Base-by-base conservation (phyloP, 2,329 filamentous ascomycete genomes). In the Hymenoscyphus albidus region DNA sequence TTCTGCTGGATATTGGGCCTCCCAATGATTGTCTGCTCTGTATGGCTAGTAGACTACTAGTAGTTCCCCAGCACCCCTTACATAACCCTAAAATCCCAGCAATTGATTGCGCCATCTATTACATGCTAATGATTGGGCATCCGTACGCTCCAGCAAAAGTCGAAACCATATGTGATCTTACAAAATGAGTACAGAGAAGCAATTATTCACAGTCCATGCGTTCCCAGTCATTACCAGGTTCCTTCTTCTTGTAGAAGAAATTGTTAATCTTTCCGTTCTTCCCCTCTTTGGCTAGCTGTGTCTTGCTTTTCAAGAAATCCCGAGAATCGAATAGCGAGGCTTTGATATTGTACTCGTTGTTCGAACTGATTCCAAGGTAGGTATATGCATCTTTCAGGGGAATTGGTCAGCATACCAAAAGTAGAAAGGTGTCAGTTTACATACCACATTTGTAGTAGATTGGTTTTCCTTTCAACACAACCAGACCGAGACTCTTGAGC, bases 401-500 rank as follows among this genome's bases (percentile, higher is more conserved):
- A 7, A 12, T 31, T 18, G 32, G 35, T 68, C 39, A 66, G 39
- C 62, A 18, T 32, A 4, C n/a, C 7, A 54, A 1, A 13, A 38
- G 32, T 16, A 9, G 31, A 42, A 12, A 32, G 13, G 38, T 3
- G 55, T 40, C 40, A 12, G 35, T 62, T 44, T 32, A 66, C 70
- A 67, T 68, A 74, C 74, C 74, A 18, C 70, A 71, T 64, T 96
- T 96, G 78, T 96, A 96, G 75, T 91, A 94, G 59, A 95, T 87
- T 0, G 80, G 78, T 57, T 78, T 79, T 3, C 76, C 76, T 59
- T 69, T 76, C 22, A 74, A 65, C 40, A 79, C 79, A 60, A 89
- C 80, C 44, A 95, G 77, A 7, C 83, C 86, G 64, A 93, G 78
- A 63, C 86, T 80, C 60, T 83, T 82, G 67, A 96, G 76, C 68